These are phyloP conservation scores for Aphanomyces astaci DNA, from an alignment of 352 stramenopile genomes.

Conservation along the genomic window DNA sequence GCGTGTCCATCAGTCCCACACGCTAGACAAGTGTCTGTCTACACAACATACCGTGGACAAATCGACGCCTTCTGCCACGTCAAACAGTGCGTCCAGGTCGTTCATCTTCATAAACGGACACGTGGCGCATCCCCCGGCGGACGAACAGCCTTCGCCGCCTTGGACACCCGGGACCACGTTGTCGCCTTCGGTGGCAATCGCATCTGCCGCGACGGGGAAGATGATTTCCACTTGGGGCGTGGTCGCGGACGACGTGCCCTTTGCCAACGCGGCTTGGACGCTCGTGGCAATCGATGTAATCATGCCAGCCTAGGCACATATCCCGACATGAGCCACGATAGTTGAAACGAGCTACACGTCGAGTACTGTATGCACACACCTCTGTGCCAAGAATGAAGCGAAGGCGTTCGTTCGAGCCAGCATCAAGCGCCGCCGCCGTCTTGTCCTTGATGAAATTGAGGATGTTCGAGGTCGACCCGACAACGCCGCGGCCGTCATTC, in stretches of 20 bases:
- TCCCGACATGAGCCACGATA: not conserved
- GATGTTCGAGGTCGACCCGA: slow-evolving; percentile 96
- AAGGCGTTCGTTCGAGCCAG: slow-evolving; percentile 60
- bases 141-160: slow-evolving; percentile 94
- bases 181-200: slow-evolving; percentile 67
- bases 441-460: slow-evolving; percentile 96
- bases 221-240: slow-evolving; percentile 93
- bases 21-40: no score
- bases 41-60: slow-evolving; percentile 14
- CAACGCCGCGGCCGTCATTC: slow-evolving; percentile 83
- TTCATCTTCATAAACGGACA: slow-evolving; percentile 99
- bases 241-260: slow-evolving; percentile 29
- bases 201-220: slow-evolving; percentile 93
- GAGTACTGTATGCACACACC: slow-evolving; percentile 13
- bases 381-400: slow-evolving; percentile 96
- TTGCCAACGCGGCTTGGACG: slow-evolving; percentile 78
- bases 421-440: slow-evolving; percentile 76
- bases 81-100: slow-evolving; percentile 93
- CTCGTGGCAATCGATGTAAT: slow-evolving; percentile 95
- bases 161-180: slow-evolving; percentile 85
- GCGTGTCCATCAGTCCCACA: no score
- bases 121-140: slow-evolving; percentile 93
- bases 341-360: not conserved
- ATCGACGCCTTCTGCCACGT: slow-evolving; percentile 72
- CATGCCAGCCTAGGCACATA: slow-evolving; percentile 88